These are phyloP conservation scores for Candida ficus DNA, from an alignment of 805 yeast genomes.

Conservation along the genomic window DNA sequence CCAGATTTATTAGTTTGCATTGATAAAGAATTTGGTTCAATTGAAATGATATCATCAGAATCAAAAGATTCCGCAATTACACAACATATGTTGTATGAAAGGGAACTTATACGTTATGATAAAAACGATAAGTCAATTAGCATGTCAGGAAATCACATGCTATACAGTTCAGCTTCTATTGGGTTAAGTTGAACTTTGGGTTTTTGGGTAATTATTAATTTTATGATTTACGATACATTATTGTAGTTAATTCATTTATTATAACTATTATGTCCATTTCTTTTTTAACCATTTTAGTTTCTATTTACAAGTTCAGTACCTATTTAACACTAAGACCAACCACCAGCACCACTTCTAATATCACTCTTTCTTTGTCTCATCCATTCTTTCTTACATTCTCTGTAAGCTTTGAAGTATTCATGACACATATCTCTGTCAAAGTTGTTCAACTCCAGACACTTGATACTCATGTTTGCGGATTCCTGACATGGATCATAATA, in stretches of 20 bases:
- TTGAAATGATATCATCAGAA: constrained; percentile 15
- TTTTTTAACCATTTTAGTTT: too few species aligned
- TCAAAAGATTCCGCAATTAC: background rate
- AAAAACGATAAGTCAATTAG: constrained; percentile 2
- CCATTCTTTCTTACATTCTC: constrained; percentile 87
- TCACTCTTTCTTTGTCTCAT: constrained; percentile 35
- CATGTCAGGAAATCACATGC: constrained; percentile 1
- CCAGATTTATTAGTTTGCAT: constrained; percentile 16
- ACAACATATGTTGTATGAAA: constrained; percentile 7
- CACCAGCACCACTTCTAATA: constrained; percentile 23
- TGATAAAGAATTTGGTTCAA: constrained; percentile 14
- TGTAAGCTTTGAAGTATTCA: constrained; percentile 87
- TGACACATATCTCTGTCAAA: constrained; percentile 63
- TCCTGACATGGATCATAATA: constrained; percentile 93
- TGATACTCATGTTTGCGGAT: constrained; percentile 79
- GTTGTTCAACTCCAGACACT: constrained; percentile 75
- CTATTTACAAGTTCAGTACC: constrained; percentile 4
- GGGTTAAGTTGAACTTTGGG: background rate
- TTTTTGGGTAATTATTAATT: too few species aligned
- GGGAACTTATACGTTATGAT: constrained; percentile 8
- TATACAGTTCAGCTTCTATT: constrained; percentile 7
- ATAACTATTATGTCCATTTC: too few species aligned
- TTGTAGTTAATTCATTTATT: too few species aligned
- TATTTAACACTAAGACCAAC: constrained; percentile 19
- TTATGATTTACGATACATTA: background rate